Base-by-base conservation (phyloP, 1,284 basidiomycete genomes). In the Porodaedalea pini region DNA sequence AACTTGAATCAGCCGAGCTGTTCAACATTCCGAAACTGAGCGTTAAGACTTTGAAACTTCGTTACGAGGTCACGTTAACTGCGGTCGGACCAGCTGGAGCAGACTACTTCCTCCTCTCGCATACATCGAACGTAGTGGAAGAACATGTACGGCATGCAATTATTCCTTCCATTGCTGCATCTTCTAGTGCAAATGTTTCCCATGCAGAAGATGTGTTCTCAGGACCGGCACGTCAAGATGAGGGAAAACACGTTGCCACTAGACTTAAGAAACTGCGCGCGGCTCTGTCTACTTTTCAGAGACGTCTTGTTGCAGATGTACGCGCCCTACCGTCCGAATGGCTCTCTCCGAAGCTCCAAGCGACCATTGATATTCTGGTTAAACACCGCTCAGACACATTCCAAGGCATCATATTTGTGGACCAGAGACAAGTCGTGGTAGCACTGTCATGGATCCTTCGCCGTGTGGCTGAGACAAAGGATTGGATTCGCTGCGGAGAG, bases 331-430 rank as follows among this genome's bases (percentile, higher is more conserved):
- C 79, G 2, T 68, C 82, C 15, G 70, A 75, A 19, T 89, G 85
- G 83, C 82, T 83, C 61, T 82, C 91, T 0, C 85, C 88, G 2
- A 92, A 93, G 68, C 70, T 93, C 50, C 73, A 73, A 43, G 73
- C 73, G 2, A 75, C 93, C 25, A 75, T 85, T 15, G 78, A 85
- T 27, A 70, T 86, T 47, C 75, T 93, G 11, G 71, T 78, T n/a
- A 72, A 74, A 17, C 78, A 85, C 65, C 72, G 79, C 36, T 75
- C 76, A 27, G 65, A 75, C 0, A 72, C 75, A 3, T 90, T 92
- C 64, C 90, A 90, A 65, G 83, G 82, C 8, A 92, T 94, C 60
- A 76, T 94, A 27, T 94, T 94, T 66, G 89, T 90, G 7, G 83
- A 92, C 62, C 89, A 91, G 66, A 78, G 91, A 5, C 88, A 91